Evolutionary conservation across 163 green algal genomes (phyloP).

Genomic region (Chlorella variabilis): DNA sequence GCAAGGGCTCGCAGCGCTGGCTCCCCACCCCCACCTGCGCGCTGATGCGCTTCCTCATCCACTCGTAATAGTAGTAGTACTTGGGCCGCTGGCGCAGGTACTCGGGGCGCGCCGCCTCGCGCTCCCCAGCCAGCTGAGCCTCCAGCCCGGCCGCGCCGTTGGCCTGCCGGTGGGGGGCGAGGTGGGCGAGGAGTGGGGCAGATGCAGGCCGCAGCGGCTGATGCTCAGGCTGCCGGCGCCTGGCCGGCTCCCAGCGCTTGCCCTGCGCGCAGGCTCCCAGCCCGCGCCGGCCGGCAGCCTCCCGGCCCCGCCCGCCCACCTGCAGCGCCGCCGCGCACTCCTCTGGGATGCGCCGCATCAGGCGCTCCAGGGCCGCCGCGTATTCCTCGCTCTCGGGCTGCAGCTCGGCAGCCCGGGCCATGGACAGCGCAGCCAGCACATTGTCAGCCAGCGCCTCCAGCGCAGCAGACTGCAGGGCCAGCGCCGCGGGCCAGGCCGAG

Average conservation of each 20-base stretch:
- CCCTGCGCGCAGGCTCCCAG: too few relatives aligned
- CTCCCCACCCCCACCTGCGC: constrained; percentile 19
- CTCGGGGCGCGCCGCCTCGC: constrained; percentile 40
- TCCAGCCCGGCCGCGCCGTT: constrained; percentile 38
- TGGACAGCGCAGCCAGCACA: constrained; percentile 32
- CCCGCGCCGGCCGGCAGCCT: too few relatives aligned
- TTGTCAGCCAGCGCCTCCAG: constrained; percentile 43
- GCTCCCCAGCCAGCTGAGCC: constrained; percentile 34
- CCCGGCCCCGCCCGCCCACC: constrained; percentile 3
- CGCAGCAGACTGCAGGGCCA: constrained; percentile 23
- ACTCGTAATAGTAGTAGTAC: constrained; percentile 83
- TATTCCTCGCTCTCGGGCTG: constrained; percentile 19
- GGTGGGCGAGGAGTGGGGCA: neutral
- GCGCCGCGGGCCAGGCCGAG: constrained; percentile 38
- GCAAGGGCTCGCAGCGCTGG: too few relatives aligned
- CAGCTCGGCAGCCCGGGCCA: neutral
- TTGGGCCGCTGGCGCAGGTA: constrained; percentile 54
- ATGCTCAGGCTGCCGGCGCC: too few relatives aligned
- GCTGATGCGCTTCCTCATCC: constrained; percentile 68
- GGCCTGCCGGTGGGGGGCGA: neutral
- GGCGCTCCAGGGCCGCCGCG: constrained; percentile 32
- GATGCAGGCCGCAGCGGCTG: neutral
- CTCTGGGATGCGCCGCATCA: constrained; percentile 51
- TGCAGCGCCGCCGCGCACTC: constrained; percentile 26
- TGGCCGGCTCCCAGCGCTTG: neutral